Percentiles rank a stretch among this genome's conserved stretches.
Evolutionary conservation across 148 eudicot species (phyloP).

Genomic region (Rhododendron kiyosumense): DNA sequence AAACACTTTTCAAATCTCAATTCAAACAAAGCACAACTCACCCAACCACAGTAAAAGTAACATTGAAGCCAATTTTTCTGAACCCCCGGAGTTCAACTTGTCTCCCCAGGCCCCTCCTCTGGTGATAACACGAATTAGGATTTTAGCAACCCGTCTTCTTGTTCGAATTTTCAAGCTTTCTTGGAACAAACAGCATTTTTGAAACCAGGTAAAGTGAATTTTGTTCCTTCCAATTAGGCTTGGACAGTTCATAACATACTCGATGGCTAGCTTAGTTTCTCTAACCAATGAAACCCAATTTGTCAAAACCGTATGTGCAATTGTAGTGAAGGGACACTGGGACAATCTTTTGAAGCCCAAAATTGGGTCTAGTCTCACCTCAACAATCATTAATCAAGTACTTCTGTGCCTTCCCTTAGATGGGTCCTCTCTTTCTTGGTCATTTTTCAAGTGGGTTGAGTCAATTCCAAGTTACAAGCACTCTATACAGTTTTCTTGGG

Average conservation of each 20-base stretch:
- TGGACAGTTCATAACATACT: background rate
- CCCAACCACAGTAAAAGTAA: no score
- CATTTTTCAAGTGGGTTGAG: slow-evolving; percentile 72
- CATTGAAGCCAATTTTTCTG: no score
- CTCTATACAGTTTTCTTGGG: slow-evolving; percentile 63
- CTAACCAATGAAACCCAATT: slow-evolving; percentile 33
- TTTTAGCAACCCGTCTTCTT: background rate
- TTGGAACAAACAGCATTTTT: background rate
- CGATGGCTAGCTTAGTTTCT: slow-evolving; percentile 31
- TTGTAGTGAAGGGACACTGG: slow-evolving; percentile 68
- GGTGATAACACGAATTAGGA: background rate
- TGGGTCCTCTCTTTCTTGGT: slow-evolving; percentile 28
- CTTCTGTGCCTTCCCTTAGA: slow-evolving; percentile 27
- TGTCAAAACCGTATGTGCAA: slow-evolving; percentile 37
- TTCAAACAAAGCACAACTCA: no score
- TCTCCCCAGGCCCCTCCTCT: no score
- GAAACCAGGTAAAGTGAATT: background rate
- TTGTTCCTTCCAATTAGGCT: background rate
- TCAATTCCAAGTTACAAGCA: slow-evolving; percentile 59
- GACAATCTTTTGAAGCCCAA: slow-evolving; percentile 47
- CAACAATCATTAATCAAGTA: slow-evolving; percentile 43
- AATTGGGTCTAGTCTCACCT: slow-evolving; percentile 48
- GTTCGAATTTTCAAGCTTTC: background rate
- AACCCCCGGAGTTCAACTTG: no score
- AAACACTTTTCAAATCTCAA: no score